A percentile compares a stretch with the other conserved stretches of the same genome.
Evolutionary conservation across 768 basidiomycete genomes (phyloP).

Genomic region (Leccinellum albellum): DNA sequence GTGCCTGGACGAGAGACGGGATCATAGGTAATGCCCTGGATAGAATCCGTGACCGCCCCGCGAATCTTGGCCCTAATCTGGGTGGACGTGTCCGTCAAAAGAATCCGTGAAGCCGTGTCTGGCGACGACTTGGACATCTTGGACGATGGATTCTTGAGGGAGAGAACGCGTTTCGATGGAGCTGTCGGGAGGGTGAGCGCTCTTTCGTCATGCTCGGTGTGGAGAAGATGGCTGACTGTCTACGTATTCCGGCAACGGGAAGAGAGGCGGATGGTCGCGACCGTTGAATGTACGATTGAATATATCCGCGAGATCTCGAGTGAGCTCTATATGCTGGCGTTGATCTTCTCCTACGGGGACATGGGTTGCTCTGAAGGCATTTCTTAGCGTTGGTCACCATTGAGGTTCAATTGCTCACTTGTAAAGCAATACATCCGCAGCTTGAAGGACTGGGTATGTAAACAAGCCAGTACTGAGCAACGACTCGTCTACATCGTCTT

Average conservation of each 20-base stretch:
- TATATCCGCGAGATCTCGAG: slow-evolving; percentile 73
- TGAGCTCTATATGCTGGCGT: slow-evolving; percentile 88
- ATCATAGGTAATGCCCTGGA: slow-evolving; percentile 72
- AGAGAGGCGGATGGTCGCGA: slow-evolving; percentile 43
- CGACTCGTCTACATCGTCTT: slow-evolving; percentile 78
- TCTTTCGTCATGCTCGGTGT: background rate
- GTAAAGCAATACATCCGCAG: slow-evolving; percentile 87
- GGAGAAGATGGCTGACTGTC: slow-evolving; percentile 50
- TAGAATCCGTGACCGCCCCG: slow-evolving; percentile 82
- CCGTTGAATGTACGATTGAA: slow-evolving; percentile 72
- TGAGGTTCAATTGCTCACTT: slow-evolving; percentile 42
- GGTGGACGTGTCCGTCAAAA: slow-evolving; percentile 68
- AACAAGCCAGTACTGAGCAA: slow-evolving; percentile 81
- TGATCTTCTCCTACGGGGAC: slow-evolving; percentile 96
- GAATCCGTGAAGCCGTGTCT: slow-evolving; percentile 73
- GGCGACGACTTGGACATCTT: slow-evolving; percentile 98
- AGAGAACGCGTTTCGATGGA: slow-evolving; percentile 76
- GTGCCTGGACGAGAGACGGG: slow-evolving; percentile 77
- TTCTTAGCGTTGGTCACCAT: background rate
- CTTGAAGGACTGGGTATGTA: slow-evolving; percentile 91
- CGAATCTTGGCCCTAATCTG: slow-evolving; percentile 71
- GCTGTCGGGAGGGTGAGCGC: slow-evolving; percentile 41
- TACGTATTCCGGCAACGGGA: slow-evolving; percentile 69
- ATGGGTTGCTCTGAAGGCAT: slow-evolving; percentile 66
- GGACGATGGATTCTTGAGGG: slow-evolving; percentile 74